Evolutionary conservation across 768 basidiomycete genomes (phyloP), one percentile per base, ranked within the genome.

Genomic region (Suillus tomentosus): DNA sequence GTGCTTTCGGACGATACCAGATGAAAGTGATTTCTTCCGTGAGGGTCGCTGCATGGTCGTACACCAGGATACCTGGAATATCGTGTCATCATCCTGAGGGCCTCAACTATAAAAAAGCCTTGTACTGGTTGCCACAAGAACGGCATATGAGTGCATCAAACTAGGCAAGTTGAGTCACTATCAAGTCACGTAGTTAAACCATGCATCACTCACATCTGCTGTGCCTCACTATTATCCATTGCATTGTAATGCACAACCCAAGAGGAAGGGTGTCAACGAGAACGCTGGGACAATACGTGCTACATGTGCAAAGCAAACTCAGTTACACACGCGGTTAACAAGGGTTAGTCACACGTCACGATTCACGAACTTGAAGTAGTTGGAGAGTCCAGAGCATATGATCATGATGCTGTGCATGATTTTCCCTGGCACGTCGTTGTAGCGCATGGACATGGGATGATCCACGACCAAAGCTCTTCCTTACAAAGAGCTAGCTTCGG

Each of bases 1-100:
- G 60, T 2, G 71, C 76, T 61, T 78, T 79, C 1, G 77, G 78
- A 53, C 77, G 74, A 59, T 71, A 71, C 85, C 85, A 86, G 2
- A 86, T 68, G 62, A 78, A 77, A 22, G 73, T 68, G 43, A 83
- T 69, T 67, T 85, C 84, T 24, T 70, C 68, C 31, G 66, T 63
- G 39, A 76, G 67, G 5, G 76, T 77, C 57, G 75, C 55, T 43
- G 70, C 3, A 62, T 70, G 70, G 68, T 77, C 76, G 64, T 76
- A 77, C 53, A 70, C 69, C 39, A 76, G 61, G 1, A 77, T 34
- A 15, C 66, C 76, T 77, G 62, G n/a, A 34, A n/a, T 14, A 56
- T 27, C 2, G 3, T 50, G 37, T 34, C 13, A 48, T 14, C 14
- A 43, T 54, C 24, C n/a, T 9, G 22, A 36, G 53, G 37, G 36